phyloP scores from a whole-genome alignment of 495 filamentous ascomycete genomes.

The Alectoria sarmentosa region DNA sequence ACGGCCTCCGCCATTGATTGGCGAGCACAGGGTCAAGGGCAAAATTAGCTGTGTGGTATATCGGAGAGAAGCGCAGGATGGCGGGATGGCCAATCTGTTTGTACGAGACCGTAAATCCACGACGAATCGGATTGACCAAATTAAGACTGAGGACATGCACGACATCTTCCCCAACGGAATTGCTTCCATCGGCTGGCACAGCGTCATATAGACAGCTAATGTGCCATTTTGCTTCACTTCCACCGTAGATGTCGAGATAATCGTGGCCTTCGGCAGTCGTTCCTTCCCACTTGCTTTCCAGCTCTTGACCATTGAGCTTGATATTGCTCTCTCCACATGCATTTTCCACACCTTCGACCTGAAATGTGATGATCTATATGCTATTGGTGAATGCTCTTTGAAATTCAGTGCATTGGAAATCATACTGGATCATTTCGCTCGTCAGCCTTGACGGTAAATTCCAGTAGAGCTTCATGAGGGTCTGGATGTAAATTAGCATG shows the following conservation, averaged over 20 bases:
- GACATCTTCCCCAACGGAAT: constrained; percentile 31
- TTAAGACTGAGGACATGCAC: constrained; percentile 42
- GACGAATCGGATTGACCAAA: constrained; percentile 33
- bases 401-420: constrained; percentile 4
- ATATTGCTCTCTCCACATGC: constrained; percentile 35
- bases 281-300: constrained; percentile 31
- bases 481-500: constrained; percentile 15
- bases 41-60: background rate
- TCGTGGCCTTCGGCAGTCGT: constrained; percentile 32
- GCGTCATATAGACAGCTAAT: constrained; percentile 38
- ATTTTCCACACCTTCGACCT: constrained; percentile 24
- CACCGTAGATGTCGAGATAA: constrained; percentile 30
- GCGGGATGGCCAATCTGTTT: constrained; percentile 37
- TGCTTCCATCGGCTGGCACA: constrained; percentile 16
- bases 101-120: constrained; percentile 42
- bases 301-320: constrained; percentile 32
- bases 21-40: constrained; percentile 4
- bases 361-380: constrained; percentile 28
- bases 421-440: constrained; percentile 18
- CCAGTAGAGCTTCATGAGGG: constrained; percentile 17
- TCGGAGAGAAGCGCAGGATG: constrained; percentile 30
- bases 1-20: constrained; percentile 12
- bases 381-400: constrained; percentile 19
- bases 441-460: constrained; percentile 13
- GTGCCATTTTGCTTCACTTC: constrained; percentile 37